Conservation (phyloP, 495 filamentous ascomycete genomes). For the Xylaria castorea region DNA sequence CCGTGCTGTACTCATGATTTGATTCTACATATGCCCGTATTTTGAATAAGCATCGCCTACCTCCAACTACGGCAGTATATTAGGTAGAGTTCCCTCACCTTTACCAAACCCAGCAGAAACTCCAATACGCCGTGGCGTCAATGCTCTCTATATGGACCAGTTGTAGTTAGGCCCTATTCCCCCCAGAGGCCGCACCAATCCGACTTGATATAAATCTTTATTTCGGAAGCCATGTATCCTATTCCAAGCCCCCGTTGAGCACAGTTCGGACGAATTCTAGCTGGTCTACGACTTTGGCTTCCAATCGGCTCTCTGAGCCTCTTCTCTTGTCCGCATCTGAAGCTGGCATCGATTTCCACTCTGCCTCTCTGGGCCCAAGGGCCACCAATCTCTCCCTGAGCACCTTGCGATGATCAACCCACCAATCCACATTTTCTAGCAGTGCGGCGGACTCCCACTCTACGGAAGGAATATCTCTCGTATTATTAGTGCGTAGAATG, state of each 20-base stretch:
- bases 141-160: slow-evolving; percentile 18
- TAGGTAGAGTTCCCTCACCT: slow-evolving; percentile 2
- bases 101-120: slow-evolving; percentile 14
- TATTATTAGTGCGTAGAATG: slow-evolving; percentile 64
- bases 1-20: background rate
- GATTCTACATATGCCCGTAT: slow-evolving; percentile 1
- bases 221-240: background rate
- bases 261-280: slow-evolving; percentile 62
- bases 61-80: background rate
- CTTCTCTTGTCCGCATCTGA: slow-evolving; percentile 40
- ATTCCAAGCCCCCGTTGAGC: slow-evolving; percentile 49
- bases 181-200: background rate
- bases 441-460: slow-evolving; percentile 73
- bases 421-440: slow-evolving; percentile 80
- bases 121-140: slow-evolving; percentile 12
- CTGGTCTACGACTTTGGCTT: slow-evolving; percentile 74
- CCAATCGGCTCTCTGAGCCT: slow-evolving; percentile 65
- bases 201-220: background rate
- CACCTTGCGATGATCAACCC: slow-evolving; percentile 65
- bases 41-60: background rate
- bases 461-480: slow-evolving; percentile 68
- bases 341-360: slow-evolving; percentile 62
- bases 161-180: background rate
- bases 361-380: slow-evolving; percentile 72
- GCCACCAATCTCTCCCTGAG: slow-evolving; percentile 74